These are phyloP conservation scores for Eutrema heterophyllum DNA, from an alignment of 345 rosid genomes.

Conservation along the genomic window DNA sequence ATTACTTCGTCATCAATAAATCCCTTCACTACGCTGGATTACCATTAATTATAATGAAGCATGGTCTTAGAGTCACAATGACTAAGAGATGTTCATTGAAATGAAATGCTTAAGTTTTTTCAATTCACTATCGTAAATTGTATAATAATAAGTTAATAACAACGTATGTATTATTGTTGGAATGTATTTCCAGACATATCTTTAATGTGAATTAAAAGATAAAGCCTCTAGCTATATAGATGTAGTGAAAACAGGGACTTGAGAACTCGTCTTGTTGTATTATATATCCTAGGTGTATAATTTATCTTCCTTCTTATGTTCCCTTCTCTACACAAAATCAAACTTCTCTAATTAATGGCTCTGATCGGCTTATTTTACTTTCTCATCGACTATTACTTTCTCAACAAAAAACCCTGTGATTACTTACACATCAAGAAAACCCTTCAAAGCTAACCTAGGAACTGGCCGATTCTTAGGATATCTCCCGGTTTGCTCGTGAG, in stretches of 20 bases:
- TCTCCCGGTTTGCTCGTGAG: conserved; percentile 26
- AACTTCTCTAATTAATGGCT: conserved; percentile 9
- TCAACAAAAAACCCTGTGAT: background rate
- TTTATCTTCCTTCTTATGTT: too few relatives aligned
- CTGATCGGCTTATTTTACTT: background rate
- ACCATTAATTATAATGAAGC: too few relatives aligned
- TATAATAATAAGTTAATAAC: too few relatives aligned
- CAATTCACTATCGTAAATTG: too few relatives aligned
- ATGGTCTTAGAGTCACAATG: too few relatives aligned
- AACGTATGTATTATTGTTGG: too few relatives aligned
- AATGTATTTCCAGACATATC: background rate
- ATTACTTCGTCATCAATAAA: too few relatives aligned
- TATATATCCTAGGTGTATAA: too few relatives aligned
- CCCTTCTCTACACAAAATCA: conserved; percentile 4
- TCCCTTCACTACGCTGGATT: too few relatives aligned
- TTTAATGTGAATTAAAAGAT: background rate
- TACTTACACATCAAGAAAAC: background rate
- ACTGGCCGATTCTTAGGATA: conserved; percentile 22
- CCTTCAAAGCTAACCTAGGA: conserved; percentile 3
- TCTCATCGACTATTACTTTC: conserved; percentile 1
- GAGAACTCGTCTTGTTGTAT: background rate
- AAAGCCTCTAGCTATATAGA: background rate
- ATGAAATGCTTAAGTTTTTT: too few relatives aligned
- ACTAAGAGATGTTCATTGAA: too few relatives aligned
- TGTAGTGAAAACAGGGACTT: background rate